Evolutionary conservation across 495 filamentous ascomycete species (phyloP), one percentile per base, ranked within the genome.

Genomic region (Lepraria neglecta): DNA sequence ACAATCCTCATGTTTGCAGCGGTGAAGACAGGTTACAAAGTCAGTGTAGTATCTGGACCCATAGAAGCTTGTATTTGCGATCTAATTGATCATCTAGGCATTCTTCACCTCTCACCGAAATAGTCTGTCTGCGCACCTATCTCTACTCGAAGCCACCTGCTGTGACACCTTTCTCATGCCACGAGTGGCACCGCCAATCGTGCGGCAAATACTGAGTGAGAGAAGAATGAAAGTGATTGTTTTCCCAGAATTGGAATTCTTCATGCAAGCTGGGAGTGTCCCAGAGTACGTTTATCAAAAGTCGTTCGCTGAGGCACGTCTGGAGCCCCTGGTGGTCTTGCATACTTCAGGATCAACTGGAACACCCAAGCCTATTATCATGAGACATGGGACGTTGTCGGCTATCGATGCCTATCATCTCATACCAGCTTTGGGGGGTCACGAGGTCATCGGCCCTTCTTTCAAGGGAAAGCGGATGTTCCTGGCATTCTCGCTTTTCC

Each of bases 321-420:
- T 47, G 19, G 66, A 73, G 21, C 73, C 73, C 0, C 66, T 63
- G 52, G 56, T 73, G 3, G 69, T 74, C 3, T 44, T 75, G 52
- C 77, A 80, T 59, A 77, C 77, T 7, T 77, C 74, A 12, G 77
- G 76, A 19, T 74, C 74, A 30, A 78, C 76, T 0, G 75, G 77
- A 0, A 67, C 73, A 19, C 77, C 76, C 4, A 78, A 78, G 61
- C 75, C 75, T 5, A 51, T 80, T 40, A 67, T 70, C 27, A 69
- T 69, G 54, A 70, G 58, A 6, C 71, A 76, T 51, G 72, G 71
- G 28, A 68, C 54, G 51, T 52, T 60, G 45, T 56, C 53, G 50
- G 61, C 63, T 15, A 55, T 65, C 12, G 67, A 66, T 11, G 59
- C 61, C 24, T 48, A 60, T 35, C 54, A 47, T 7, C 35, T 50